These are phyloP conservation scores for Trichothecium roseum DNA, from an alignment of 2,329 filamentous ascomycete species.

Conservation along the genomic window DNA sequence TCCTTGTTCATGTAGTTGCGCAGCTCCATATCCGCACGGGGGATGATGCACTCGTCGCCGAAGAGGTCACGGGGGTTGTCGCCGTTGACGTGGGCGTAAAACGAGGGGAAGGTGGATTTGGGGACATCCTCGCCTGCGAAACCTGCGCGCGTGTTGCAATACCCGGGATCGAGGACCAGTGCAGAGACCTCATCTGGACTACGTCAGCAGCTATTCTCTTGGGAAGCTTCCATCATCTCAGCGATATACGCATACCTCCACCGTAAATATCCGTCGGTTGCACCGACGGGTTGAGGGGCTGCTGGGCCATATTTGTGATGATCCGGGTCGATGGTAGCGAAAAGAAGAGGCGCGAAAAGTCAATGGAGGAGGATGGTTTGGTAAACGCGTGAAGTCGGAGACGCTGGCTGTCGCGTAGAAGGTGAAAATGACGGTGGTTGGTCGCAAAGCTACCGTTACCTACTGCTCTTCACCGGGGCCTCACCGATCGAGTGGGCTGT, in stretches of 20 bases:
- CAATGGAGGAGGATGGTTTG: too few relatives aligned
- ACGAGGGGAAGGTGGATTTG: slow-evolving; percentile 84
- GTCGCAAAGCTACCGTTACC: background rate
- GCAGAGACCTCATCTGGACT: slow-evolving; percentile 86
- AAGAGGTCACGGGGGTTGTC: slow-evolving; percentile 52
- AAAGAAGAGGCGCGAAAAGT: background rate
- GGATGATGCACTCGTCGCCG: slow-evolving; percentile 83
- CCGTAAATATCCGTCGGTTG: slow-evolving; percentile 54
- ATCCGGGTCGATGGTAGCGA: slow-evolving; percentile 5
- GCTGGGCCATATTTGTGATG: slow-evolving; percentile 38
- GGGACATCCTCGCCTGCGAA: slow-evolving; percentile 97
- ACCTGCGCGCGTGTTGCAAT: slow-evolving; percentile 80
- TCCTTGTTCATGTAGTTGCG: slow-evolving; percentile 87
- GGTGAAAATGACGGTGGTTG: too few relatives aligned
- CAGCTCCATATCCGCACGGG: slow-evolving; percentile 67
- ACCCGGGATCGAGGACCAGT: slow-evolving; percentile 91
- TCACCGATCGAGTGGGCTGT: background rate
- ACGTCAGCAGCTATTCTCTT: slow-evolving; percentile 9
- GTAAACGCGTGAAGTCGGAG: too few relatives aligned
- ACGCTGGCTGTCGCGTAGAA: slow-evolving; percentile 1
- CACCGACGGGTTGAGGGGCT: slow-evolving; percentile 43
- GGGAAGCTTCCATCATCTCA: background rate
- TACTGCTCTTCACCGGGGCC: background rate
- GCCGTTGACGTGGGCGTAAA: slow-evolving; percentile 58
- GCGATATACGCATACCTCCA: slow-evolving; percentile 35